Conservation (phyloP, 768 basidiomycete species). For the Boletus fagicola region DNA sequence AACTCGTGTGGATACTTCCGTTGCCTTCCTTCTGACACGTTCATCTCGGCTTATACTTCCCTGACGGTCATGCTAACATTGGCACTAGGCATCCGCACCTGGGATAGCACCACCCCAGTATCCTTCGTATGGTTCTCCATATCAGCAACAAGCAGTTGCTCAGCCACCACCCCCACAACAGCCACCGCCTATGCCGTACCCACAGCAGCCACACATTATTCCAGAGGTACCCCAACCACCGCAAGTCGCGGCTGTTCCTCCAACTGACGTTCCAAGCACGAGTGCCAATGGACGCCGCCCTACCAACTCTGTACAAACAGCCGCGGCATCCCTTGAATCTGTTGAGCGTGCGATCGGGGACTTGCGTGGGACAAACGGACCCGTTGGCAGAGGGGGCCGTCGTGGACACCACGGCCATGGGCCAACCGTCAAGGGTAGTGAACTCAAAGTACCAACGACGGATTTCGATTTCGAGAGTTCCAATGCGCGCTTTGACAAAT, state of each 20-base stretch:
- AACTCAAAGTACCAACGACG: constrained; percentile 60
- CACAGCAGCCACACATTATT: constrained; percentile 28
- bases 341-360: constrained; percentile 59
- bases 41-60: background rate
- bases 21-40: constrained; percentile 59
- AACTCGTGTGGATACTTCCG: constrained; percentile 50
- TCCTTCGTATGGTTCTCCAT: constrained; percentile 31
- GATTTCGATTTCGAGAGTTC: constrained; percentile 82
- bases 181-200: constrained; percentile 28
- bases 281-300: constrained; percentile 32
- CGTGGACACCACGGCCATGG: constrained; percentile 32
- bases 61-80: constrained; percentile 11
- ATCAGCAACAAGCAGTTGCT: constrained; percentile 31
- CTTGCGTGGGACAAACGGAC: constrained; percentile 39
- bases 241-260: constrained; percentile 18
- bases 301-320: constrained; percentile 60
- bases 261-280: constrained; percentile 25
- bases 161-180: constrained; percentile 33
- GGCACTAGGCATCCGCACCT: constrained; percentile 49
- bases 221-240: constrained; percentile 28
- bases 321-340: constrained; percentile 71
- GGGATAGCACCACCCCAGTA: constrained; percentile 33
- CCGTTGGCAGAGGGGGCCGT: constrained; percentile 41
- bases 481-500: constrained; percentile 82
- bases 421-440: constrained; percentile 31